Conservation (phyloP, 2,329 filamentous ascomycete genomes). For the Plectosphaerella sp. region DNA sequence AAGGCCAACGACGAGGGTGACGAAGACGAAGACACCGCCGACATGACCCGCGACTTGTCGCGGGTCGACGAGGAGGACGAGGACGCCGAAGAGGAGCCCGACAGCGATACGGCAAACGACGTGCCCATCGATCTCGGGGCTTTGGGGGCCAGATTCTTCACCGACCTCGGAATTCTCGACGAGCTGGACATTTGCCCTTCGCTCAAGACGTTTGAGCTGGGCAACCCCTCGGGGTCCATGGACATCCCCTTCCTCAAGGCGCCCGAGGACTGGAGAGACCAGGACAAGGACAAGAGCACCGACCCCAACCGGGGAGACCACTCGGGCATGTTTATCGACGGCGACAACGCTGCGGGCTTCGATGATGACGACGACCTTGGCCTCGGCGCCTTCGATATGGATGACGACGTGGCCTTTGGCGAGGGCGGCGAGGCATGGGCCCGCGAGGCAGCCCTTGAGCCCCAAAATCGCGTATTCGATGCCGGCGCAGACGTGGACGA, state of each 20-base stretch:
- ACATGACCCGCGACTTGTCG: conserved; percentile 16
- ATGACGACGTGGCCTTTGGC: conserved; percentile 76
- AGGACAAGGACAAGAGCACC: conserved; percentile 54
- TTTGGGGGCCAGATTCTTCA: conserved; percentile 79
- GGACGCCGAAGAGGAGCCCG: conserved; percentile 19
- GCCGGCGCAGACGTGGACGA: conserved; percentile 50
- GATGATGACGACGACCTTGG: conserved; percentile 65
- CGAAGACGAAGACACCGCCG: conserved; percentile 25
- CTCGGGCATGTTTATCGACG: conserved; percentile 80
- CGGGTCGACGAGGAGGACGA: conserved; percentile 5
- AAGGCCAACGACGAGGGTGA: conserved; percentile 32
- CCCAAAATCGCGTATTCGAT: conserved; percentile 77
- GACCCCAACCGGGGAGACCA: conserved; percentile 56
- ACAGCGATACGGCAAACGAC: conserved; percentile 34
- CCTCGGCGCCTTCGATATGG: conserved; percentile 66
- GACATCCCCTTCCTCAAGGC: conserved; percentile 92
- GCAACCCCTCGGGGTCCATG: conserved; percentile 76
- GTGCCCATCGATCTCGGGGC: conserved; percentile 74
- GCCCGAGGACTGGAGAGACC: conserved; percentile 76
- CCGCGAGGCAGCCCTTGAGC: conserved; percentile 78
- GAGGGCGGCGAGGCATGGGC: conserved; percentile 97
- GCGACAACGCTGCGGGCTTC: conserved; percentile 78
- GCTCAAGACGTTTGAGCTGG: conserved; percentile 88
- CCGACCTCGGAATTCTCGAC: conserved; percentile 71
- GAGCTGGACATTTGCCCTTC: conserved; percentile 92